Evolutionary conservation across 2,329 filamentous ascomycete species (phyloP), one percentile per base, ranked within the genome.

Genomic region (Aspergillus flavus): DNA sequence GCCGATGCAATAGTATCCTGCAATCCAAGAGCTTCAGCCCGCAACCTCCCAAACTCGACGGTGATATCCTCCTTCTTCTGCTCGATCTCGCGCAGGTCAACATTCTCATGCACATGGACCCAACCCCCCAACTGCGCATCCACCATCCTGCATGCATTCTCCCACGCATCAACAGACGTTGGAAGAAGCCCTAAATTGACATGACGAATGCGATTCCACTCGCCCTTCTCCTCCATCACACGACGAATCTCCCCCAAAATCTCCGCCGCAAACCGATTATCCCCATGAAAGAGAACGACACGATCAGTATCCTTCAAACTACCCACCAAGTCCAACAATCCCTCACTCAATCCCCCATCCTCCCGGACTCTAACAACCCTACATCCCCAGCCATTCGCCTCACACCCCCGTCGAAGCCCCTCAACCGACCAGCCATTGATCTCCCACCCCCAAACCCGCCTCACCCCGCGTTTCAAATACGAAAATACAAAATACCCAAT

Each of bases 401-500:
- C 71, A 32, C 94, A 92, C 26, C 93, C 94, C 68, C 91, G 86
- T 30, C 88, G 84, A 73, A 98, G 77, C 0, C 91, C 93, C 80
- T 97, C 93, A 39, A 96, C 86, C 68, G 89, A 93, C 89, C 94
- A 91, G 0, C 90, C 89, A 75, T 97, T 97, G 53, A 97, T 81
- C 78, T 98, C 94, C 91, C 92, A 98, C 69, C 93, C 92, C 48
- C 95, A 81, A 1, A 97, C 90, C 56, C 85, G 81, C 10, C 71
- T 80, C 71, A 94, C 80, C 0, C 92, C 93, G 21, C 90, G 85
- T 63, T 82, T 84, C 7, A 89, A 85, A 78, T 97, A 97, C 36
- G 88, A 91, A 73, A 97, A 96, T 4, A 91, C 87, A 78, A 98
- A 97, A 78, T 97, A 97, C 6, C 94, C 94, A 67, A 97, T 97